Percentiles rank a stretch among this genome's conserved stretches.
Conservation (phyloP, 371 early-diverging fungal species). For the Mucor indicus region DNA sequence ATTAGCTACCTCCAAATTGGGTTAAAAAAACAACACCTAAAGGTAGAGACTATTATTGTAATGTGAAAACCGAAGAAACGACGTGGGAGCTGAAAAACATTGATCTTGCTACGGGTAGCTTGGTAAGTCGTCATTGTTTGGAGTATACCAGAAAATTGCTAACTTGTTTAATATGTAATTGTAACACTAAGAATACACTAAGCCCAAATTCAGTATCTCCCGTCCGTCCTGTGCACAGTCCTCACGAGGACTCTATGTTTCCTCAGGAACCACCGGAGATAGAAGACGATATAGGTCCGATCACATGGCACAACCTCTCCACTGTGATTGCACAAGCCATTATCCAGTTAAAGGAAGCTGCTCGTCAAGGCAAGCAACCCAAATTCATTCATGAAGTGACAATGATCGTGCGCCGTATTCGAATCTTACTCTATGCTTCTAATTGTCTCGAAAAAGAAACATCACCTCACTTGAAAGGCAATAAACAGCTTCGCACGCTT, state of each 20-base stretch:
- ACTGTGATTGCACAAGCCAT: conserved; percentile 63
- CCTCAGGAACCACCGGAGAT: too few species aligned
- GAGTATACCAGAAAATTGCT: too few species aligned
- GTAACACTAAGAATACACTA: too few species aligned
- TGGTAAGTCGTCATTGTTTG: conserved; percentile 18
- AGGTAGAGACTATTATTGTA: conserved; percentile 75
- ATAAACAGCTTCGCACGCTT: conserved; percentile 64
- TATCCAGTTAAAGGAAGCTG: conserved; percentile 62
- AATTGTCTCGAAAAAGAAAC: conserved; percentile 70
- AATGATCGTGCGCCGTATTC: conserved; percentile 74
- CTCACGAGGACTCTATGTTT: too few species aligned
- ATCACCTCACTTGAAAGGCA: conserved; percentile 58
- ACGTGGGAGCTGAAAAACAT: conserved; percentile 60
- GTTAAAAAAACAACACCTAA: conserved; percentile 54
- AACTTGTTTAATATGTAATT: too few species aligned
- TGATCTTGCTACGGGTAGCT: conserved; percentile 38
- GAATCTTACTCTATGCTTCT: conserved; percentile 78
- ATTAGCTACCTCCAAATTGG: conserved; percentile 63
- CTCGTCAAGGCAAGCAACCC: conserved; percentile 45
- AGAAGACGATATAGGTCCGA: conserved; percentile 10
- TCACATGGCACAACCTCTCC: conserved; percentile 61
- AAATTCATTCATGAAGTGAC: conserved; percentile 23
- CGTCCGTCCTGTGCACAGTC: too few species aligned
- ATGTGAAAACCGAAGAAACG: conserved; percentile 74
- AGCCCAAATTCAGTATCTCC: too few species aligned